phyloP scores from a whole-genome alignment of 2,329 filamentous ascomycete genomes.

The Ilyonectria sp. region DNA sequence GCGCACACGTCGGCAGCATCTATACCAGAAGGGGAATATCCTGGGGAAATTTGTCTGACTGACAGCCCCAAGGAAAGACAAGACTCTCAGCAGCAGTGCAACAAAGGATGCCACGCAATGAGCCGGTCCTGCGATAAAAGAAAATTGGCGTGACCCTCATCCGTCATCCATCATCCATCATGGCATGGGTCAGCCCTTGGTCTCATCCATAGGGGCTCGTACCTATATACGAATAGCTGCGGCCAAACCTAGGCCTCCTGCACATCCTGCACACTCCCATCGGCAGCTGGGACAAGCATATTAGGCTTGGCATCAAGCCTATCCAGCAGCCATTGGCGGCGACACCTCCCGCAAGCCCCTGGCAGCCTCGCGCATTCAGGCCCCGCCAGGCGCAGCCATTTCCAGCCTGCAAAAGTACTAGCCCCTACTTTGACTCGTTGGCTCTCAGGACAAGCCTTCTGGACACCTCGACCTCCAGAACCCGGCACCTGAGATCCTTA shows the following conservation, averaged over 20 bases:
- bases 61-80: not conserved
- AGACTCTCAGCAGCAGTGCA: not conserved
- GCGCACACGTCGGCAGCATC: not conserved
- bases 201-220: not conserved
- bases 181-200: not conserved
- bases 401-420: slow-evolving; percentile 45
- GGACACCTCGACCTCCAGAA: slow-evolving; percentile 40
- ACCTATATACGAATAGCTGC: not conserved
- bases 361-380: slow-evolving; percentile 43
- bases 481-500: slow-evolving; percentile 29
- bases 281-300: slow-evolving; percentile 11
- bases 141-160: not conserved
- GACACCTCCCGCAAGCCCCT: slow-evolving; percentile 45
- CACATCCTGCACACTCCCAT: slow-evolving; percentile 5
- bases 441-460: slow-evolving; percentile 43
- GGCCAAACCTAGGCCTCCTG: not conserved
- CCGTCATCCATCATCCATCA: not conserved
- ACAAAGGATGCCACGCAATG: not conserved
- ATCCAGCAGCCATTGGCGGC: slow-evolving; percentile 21
- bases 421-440: slow-evolving; percentile 38
- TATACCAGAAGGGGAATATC: not conserved
- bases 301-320: slow-evolving; percentile 25
- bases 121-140: not conserved
- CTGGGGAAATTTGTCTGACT: not conserved
- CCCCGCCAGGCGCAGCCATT: slow-evolving; percentile 26